Base-by-base conservation (phyloP, 768 basidiomycete genomes). In the Favolaschia claudopus region DNA sequence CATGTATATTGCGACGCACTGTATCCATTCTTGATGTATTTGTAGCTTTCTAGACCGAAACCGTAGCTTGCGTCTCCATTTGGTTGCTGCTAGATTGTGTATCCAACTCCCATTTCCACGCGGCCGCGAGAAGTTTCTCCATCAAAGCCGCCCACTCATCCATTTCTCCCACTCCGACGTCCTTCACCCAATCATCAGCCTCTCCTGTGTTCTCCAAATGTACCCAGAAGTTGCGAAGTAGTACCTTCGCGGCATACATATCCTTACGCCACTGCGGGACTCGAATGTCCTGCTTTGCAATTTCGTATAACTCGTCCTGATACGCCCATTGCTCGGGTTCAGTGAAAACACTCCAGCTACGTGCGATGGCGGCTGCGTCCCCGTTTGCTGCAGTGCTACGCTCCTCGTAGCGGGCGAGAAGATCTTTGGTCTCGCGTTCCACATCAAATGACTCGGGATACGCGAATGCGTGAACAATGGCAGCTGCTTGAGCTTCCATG, bases 401-500 rank as follows among this genome's bases (percentile, higher is more conserved):
- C 4, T 71, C 63, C 34, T 79, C 76, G 54, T 83, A 82, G 7
- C 85, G 83, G 7, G 77, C 71, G 25, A 85, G 66, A 52, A 89
- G 71, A n/a, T 74, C 81, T 24, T 74, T 72, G 0, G 78, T 75
- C 66, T 89, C 89, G 29, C 72, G 66, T 4, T 74, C 72, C 29
- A 69, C 54, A 60, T 91, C 81, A 7, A 92, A 72, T 20, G 78
- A 71, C 24, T 70, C 69, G 1, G 85, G 86, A 48, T 85, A 64
- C 14, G 76, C 75, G 58, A 91, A 89, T 0, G 81, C 84, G 22
- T 78, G 77, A 20, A 87, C 70, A 7, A 85, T 79, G 3, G 86
- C 88, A 0, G 82, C 83, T 1, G 89, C 88, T 73, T 96, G 95
- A 0, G 84, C 85, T 72, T 97, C 93, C 44, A 89, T 78, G 0